Conservation (phyloP, 495 filamentous ascomycete species). For the Xylaria telfairii region DNA sequence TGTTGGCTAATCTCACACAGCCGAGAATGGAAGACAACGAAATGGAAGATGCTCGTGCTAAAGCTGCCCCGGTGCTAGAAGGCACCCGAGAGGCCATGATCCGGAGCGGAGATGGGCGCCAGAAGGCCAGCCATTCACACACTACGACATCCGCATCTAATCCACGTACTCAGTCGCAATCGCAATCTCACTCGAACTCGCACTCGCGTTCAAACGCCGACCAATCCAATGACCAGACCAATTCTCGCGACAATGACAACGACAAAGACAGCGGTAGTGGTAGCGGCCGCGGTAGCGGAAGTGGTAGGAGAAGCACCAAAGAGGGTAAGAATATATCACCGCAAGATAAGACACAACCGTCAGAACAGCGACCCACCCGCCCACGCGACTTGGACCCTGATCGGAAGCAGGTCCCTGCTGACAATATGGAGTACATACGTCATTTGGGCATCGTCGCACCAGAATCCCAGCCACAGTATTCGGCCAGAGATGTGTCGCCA, state of each 20-base stretch:
- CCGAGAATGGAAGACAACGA: conserved; percentile 63
- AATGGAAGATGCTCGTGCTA: conserved; percentile 48
- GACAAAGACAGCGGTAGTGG: conserved; percentile 46
- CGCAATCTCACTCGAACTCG: conserved; percentile 27
- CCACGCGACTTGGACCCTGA: conserved; percentile 74
- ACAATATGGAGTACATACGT: conserved; percentile 77
- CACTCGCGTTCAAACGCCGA: conserved; percentile 38
- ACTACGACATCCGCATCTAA: conserved; percentile 37
- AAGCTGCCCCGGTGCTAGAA: conserved; percentile 29
- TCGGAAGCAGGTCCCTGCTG: conserved; percentile 67
- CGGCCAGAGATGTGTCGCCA: conserved; percentile 53
- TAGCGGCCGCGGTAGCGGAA: conserved; percentile 37
- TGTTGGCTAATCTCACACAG: conserved; percentile 48
- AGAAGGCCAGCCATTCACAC: conserved; percentile 43
- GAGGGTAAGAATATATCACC: conserved; percentile 49
- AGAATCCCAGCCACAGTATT: conserved; percentile 39
- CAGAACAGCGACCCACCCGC: conserved; percentile 73
- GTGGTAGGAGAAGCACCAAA: conserved; percentile 32
- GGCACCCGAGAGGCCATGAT: conserved; percentile 49
- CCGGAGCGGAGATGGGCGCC: conserved; percentile 32
- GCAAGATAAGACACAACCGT: conserved; percentile 44
- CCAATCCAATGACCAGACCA: conserved; percentile 49
- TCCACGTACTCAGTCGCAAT: conserved; percentile 38
- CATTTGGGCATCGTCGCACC: conserved; percentile 69
- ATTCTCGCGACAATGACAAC: conserved; percentile 49